Evolutionary conservation across 2,329 filamentous ascomycete species (phyloP), one percentile per base, ranked within the genome.

Genomic region (Diaporthe caulivora): DNA sequence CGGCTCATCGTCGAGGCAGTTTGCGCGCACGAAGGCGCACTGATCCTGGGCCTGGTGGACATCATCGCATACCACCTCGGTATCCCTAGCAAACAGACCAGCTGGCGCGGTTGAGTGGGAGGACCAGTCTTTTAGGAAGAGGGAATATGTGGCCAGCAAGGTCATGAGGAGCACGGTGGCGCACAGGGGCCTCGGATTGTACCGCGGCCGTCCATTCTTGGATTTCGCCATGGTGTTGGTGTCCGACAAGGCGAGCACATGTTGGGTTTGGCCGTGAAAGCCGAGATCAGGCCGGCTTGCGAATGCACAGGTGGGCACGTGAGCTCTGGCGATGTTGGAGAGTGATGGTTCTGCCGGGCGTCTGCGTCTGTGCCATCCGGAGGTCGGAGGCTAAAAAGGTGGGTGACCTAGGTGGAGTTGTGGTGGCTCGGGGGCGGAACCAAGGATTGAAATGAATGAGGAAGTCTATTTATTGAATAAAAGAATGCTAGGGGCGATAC

Each of bases 1-100:
- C 70, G 95, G 94, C 83, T 98, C 94, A 81, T 98, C 95, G 79
- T 97, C 95, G 44, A 89, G 87, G 82, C 97, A 99, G 82, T 98
- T 93, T 72, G 88, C 87, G 77, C 88, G 91, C 73, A 98, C 91
- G 83, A 97, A 98, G 77, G 92, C 91, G 86, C 97, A 99, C 84
- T 98, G 91, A 81, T 99, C 93, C 74, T 87, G 80, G 69, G 92
- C 93, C 62, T 89, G 84, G 82, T 97, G 94, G 71, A 99, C 94
- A 44, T 94, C 85, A 74, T 92, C 92, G 81, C 97, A 99, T 86
- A 95, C 84, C 55, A 77, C 78, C 64, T 83, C 77, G 62, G 79
- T 78, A 57, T 78, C 76, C 62, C 79, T 77, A 31, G 62, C 65
- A 49, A 73, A 74, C 44, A 77, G 76, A 71, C 67, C 65, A 21